These are phyloP conservation scores for Metschnikowia rubicola DNA, from an alignment of 805 yeast genomes.

Conservation along the genomic window DNA sequence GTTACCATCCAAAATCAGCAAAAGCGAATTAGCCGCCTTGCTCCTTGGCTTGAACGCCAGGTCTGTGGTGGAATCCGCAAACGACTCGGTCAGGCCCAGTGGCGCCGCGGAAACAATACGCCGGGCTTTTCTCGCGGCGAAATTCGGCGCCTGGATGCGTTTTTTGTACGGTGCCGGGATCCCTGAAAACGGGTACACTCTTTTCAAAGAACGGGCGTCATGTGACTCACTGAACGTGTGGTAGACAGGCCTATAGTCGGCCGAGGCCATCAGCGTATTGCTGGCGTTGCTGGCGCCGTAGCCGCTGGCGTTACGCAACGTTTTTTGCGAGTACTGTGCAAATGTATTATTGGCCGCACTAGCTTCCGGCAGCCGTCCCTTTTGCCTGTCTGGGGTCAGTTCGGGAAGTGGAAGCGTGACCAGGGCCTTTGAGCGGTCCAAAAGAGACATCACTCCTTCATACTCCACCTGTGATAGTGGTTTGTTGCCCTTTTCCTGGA, in stretches of 20 bases:
- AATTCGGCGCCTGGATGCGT: conserved; percentile 33
- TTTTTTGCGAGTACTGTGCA: conserved; percentile 28
- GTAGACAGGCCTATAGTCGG: conserved; percentile 38
- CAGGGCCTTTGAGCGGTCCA: conserved; percentile 22
- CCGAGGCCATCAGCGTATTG: conserved; percentile 24
- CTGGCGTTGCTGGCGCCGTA: conserved; percentile 12
- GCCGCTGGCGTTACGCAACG: conserved; percentile 25
- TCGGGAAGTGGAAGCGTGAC: conserved; percentile 15
- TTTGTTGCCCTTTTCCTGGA: conserved; percentile 67
- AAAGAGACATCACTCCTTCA: conserved; percentile 75
- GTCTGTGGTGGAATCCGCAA: conserved; percentile 4
- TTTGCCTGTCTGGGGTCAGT: conserved; percentile 2
- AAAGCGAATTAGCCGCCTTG: conserved; percentile 47
- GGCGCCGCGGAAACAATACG: conserved; percentile 11
- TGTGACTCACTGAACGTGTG: conserved; percentile 30
- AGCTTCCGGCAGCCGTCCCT: background rate
- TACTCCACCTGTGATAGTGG: conserved; percentile 72
- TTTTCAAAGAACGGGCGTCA: conserved; percentile 30
- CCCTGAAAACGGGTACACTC: conserved; percentile 45
- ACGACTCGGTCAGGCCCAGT: background rate
- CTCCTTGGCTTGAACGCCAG: conserved; percentile 31
- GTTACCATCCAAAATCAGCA: conserved; percentile 39
- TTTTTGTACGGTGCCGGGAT: conserved; percentile 44
- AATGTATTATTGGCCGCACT: conserved; percentile 11
- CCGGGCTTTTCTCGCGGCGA: conserved; percentile 14